These are phyloP conservation scores for Kazachstania viticola DNA, from an alignment of 805 yeast species.

Conservation along the genomic window DNA sequence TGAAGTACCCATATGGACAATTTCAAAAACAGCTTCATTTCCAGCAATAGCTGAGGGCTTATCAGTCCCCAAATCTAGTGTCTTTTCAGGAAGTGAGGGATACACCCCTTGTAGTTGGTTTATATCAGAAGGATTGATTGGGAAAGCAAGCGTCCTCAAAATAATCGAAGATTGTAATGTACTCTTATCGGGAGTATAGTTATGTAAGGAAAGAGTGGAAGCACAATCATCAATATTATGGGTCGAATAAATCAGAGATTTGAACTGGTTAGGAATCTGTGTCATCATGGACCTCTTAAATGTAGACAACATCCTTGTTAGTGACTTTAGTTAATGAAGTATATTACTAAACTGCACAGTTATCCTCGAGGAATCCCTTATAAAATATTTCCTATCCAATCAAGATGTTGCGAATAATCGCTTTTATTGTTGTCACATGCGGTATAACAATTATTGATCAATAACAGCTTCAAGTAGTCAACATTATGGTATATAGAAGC, in stretches of 20 bases:
- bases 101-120: constrained; percentile 80
- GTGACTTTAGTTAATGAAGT: too few relatives aligned
- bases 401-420: too few relatives aligned
- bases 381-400: too few relatives aligned
- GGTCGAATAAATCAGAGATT: constrained; percentile 21
- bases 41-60: constrained; percentile 80
- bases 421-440: too few relatives aligned
- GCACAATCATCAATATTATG: constrained; percentile 23
- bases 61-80: constrained; percentile 40
- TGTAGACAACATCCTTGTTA: constrained; percentile 1
- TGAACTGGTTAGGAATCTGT: constrained; percentile 15
- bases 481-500: too few relatives aligned
- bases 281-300: constrained; percentile 15
- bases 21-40: constrained; percentile 84
- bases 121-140: constrained; percentile 84
- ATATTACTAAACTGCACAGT: too few relatives aligned
- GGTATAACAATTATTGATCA: too few relatives aligned
- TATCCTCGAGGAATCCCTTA: too few relatives aligned
- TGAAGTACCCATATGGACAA: constrained; percentile 51
- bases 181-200: constrained; percentile 20
- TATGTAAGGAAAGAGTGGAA: constrained; percentile 18
- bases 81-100: constrained; percentile 58
- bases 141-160: constrained; percentile 64
- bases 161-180: constrained; percentile 28
- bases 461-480: too few relatives aligned